Base-by-base conservation (phyloP, 73 alveolate species). In the Paramecium bursaria region DNA sequence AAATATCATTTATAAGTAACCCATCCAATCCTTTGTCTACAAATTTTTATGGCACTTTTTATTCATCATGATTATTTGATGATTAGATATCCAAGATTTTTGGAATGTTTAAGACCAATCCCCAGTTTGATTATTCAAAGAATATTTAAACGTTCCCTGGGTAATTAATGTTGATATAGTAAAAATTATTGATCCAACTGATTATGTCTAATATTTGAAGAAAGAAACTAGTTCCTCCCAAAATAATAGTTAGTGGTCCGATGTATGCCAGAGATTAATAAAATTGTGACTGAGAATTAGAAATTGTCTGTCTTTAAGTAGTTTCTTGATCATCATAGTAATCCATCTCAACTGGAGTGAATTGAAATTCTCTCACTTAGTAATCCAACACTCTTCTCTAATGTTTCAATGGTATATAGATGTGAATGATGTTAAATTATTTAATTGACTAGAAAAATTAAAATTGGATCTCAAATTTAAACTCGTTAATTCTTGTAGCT, bases 141-240 rank as follows among this genome's bases (percentile, higher is more conserved):
- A 57, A 9, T 6, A 57, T 48, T 57, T 44, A 29, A 9, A 57
- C 76, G 14, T 57, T 57, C 31, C 31, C 76, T n/a, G 76, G 76
- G 31, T 57, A 57, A n/a, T 57, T 29, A 26, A 57, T 44, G 31
- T 57, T 57, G 21, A 57, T 25, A 11, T n/a, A 57, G 31, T 57
- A 57, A 9, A 57, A 57, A 17, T 57, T 57, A 57, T 57, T 57
- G 15, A 57, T 26, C 76, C 76, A 57, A 57, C 50, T 57, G 14
- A 57, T 15, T 29, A 57, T 57, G 2, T 57, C 76, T 3, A 57
- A 44, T 4, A 57, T 57, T 10, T 48, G 30, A 48, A 48, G 31
- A 26, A 57, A 25, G 39, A 57, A 57, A 29, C 31, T 29, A 11
- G 31, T 29, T 27, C 76, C 76, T 29, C 76, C 76, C 1, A 57